Conservation (phyloP, 345 rosid species). For the Eucalyptus lansdowneana region DNA sequence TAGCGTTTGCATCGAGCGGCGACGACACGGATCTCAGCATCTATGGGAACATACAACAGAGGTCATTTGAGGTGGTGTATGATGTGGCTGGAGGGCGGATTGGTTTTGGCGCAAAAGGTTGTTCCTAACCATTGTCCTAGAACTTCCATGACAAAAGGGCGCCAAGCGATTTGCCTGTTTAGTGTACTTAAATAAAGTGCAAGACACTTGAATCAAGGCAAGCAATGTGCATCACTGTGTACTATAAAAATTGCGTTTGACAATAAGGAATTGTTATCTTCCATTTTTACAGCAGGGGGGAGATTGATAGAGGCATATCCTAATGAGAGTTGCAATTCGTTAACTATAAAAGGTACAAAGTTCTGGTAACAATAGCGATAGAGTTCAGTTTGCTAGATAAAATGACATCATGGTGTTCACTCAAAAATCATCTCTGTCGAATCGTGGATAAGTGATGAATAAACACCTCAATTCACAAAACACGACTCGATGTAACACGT, state of each 20-base stretch:
- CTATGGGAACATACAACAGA: not conserved
- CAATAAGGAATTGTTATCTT: not conserved
- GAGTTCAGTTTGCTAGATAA: not conserved
- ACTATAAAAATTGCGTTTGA: not conserved
- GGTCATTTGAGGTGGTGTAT: not conserved
- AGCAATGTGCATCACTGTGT: not conserved
- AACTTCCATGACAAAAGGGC: not conserved
- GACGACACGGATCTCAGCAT: not conserved
- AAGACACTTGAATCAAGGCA: not conserved
- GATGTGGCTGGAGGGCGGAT: not conserved
- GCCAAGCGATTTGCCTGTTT: not conserved
- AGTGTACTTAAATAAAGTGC: not conserved
- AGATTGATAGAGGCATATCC: not conserved
- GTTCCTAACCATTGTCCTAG: not conserved
- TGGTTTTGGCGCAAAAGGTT: not conserved
- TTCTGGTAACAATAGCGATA: not conserved
- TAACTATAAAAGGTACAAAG: not conserved
- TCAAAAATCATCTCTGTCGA: not conserved
- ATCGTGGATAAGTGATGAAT: not conserved
- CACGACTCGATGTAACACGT: not conserved
- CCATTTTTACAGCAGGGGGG: not conserved
- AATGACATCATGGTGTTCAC: not conserved
- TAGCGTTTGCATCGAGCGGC: not conserved
- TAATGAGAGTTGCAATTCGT: not conserved
- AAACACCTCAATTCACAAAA: not conserved